phyloP scores from a whole-genome alignment of 768 basidiomycete species.

The Tulasnella sp. region DNA sequence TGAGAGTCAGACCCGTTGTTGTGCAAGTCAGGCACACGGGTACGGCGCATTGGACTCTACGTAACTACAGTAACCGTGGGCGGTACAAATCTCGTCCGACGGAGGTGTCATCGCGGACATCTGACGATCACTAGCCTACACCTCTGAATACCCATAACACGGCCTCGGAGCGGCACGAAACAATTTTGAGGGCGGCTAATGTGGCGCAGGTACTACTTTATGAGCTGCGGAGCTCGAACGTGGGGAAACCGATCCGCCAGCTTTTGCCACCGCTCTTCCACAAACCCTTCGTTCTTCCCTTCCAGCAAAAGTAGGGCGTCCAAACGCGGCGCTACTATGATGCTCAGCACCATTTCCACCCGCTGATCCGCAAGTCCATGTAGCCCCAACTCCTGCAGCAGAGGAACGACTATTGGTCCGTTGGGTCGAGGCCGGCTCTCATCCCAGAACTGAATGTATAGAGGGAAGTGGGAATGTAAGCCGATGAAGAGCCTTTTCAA shows the following conservation, averaged over 20 bases:
- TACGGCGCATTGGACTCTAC: background rate
- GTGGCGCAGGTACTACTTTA: background rate
- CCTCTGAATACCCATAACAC: no score
- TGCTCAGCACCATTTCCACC: background rate
- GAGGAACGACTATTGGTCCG: background rate
- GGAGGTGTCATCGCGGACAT: background rate
- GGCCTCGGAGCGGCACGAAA: no score
- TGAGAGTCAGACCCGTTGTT: no score
- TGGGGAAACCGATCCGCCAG: background rate
- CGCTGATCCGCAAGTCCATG: background rate
- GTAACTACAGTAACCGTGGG: background rate
- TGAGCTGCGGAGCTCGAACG: background rate
- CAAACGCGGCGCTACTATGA: background rate
- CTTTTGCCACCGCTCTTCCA: background rate
- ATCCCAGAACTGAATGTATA: background rate
- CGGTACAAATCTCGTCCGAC: background rate
- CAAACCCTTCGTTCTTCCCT: background rate
- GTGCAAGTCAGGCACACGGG: no score
- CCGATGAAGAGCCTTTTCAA: background rate
- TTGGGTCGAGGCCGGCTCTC: background rate
- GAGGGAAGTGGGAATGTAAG: background rate
- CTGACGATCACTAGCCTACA: no score
- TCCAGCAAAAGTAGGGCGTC: background rate
- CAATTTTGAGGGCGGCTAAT: no score
- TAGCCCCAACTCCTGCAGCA: background rate